Conservation (phyloP, 2,329 filamentous ascomycete genomes). For the Biscogniauxia mediterranea region DNA sequence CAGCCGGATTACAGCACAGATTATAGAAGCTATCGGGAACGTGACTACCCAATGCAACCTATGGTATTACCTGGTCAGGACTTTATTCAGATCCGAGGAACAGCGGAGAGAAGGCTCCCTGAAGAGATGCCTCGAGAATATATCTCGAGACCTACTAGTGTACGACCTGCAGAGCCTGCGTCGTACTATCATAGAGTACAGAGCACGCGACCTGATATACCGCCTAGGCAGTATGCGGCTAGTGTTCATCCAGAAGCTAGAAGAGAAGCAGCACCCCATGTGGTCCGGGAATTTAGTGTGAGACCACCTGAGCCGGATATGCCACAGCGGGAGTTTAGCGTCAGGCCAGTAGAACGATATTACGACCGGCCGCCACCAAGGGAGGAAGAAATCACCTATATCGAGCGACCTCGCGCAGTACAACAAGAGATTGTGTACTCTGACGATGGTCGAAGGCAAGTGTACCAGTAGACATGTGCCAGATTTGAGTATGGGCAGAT, state of each 20-base stretch:
- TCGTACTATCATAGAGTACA: slow-evolving; percentile 47
- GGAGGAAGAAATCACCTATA: slow-evolving; percentile 43
- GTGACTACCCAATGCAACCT: slow-evolving; percentile 57
- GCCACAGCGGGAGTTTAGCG: slow-evolving; percentile 40
- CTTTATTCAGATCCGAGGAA: slow-evolving; percentile 47
- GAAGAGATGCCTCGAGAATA: slow-evolving; percentile 54
- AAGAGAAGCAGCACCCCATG: slow-evolving; percentile 31
- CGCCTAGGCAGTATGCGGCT: slow-evolving; percentile 48
- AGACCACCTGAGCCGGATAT: slow-evolving; percentile 33
- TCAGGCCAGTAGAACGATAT: slow-evolving; percentile 43
- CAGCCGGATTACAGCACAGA: slow-evolving; percentile 58
- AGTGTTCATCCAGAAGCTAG: slow-evolving; percentile 39
- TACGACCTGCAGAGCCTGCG: slow-evolving; percentile 50
- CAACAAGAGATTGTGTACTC: slow-evolving; percentile 46
- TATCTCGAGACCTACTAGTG: slow-evolving; percentile 54
- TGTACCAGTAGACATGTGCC: slow-evolving; percentile 26
- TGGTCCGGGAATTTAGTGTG: slow-evolving; percentile 34
- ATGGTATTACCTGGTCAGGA: slow-evolving; percentile 42
- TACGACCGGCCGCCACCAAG: slow-evolving; percentile 38
- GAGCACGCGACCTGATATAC: slow-evolving; percentile 41
- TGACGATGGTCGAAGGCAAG: slow-evolving; percentile 36
- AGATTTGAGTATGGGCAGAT: slow-evolving; percentile 3
- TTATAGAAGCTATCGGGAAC: slow-evolving; percentile 53
- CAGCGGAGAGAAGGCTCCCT: slow-evolving; percentile 39
- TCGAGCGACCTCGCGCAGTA: slow-evolving; percentile 42